These are phyloP conservation scores for Pulveroboletus sp. DNA, from an alignment of 768 basidiomycete species.

Conservation along the genomic window DNA sequence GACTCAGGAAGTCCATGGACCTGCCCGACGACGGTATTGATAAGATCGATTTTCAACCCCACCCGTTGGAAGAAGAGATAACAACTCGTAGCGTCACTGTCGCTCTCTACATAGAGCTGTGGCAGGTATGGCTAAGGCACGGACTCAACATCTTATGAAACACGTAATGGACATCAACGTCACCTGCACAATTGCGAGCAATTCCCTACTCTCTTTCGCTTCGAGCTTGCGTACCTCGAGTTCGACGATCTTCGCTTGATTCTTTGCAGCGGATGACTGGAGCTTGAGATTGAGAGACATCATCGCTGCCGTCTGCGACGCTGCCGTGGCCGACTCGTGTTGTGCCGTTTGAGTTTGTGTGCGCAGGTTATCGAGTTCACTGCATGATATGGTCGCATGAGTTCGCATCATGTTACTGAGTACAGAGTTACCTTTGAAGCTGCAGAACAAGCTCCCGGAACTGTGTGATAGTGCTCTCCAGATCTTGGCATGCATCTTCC, in stretches of 20 bases:
- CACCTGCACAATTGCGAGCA: slow-evolving; percentile 81
- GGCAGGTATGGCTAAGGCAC: slow-evolving; percentile 77
- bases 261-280: slow-evolving; percentile 86
- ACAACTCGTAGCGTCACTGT: slow-evolving; percentile 82
- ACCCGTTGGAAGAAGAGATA: slow-evolving; percentile 92
- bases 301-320: slow-evolving; percentile 86
- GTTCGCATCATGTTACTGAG: slow-evolving; percentile 3
- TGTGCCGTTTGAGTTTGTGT: slow-evolving; percentile 82
- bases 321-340: slow-evolving; percentile 74
- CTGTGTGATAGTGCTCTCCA: slow-evolving; percentile 82
- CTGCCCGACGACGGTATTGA: slow-evolving; percentile 78
- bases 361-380: slow-evolving; percentile 82
- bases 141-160: background rate
- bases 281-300: slow-evolving; percentile 93
- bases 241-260: slow-evolving; percentile 85
- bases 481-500: slow-evolving; percentile 78
- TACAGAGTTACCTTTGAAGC: slow-evolving; percentile 60
- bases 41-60: slow-evolving; percentile 79
- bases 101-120: slow-evolving; percentile 82
- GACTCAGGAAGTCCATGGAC: slow-evolving; percentile 81
- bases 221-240: slow-evolving; percentile 84
- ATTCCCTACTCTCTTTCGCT: slow-evolving; percentile 73
- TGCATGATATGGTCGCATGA: slow-evolving; percentile 29
- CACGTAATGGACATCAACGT: background rate
- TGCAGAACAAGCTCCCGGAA: slow-evolving; percentile 89